phyloP scores from a whole-genome alignment of 2,329 filamentous ascomycete genomes.

The Penicillium italicum region DNA sequence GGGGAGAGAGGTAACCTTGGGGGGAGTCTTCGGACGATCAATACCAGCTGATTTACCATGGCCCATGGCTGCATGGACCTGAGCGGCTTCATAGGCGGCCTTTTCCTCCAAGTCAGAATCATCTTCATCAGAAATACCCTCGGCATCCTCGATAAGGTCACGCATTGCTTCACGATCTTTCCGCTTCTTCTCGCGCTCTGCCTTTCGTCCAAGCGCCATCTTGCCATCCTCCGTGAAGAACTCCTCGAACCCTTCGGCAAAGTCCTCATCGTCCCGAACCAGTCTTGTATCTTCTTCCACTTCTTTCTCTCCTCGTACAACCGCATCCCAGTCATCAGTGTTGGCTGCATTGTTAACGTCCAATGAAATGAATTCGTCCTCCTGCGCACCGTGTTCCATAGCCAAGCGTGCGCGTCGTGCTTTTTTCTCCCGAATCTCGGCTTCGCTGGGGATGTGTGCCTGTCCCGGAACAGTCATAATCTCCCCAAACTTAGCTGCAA shows the following conservation, averaged over 20 bases:
- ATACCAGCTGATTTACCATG: conserved; percentile 36
- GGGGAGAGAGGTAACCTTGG: conserved; percentile 74
- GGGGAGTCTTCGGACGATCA: conserved; percentile 56
- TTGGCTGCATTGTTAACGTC: conserved; percentile 35
- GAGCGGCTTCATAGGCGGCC: conserved; percentile 81
- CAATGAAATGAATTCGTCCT: conserved; percentile 52
- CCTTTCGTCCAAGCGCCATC: conserved; percentile 72
- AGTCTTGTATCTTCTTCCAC: conserved; percentile 67
- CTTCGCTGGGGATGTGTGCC: conserved; percentile 67
- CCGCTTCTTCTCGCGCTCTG: conserved; percentile 66
- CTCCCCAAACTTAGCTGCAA: conserved; percentile 50
- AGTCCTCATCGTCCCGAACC: conserved; percentile 81
- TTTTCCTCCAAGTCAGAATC: conserved; percentile 63
- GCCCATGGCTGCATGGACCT: conserved; percentile 80
- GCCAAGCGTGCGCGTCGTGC: conserved; percentile 79
- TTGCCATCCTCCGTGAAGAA: conserved; percentile 84
- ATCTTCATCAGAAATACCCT: conserved; percentile 60
- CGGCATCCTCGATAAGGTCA: conserved; percentile 75
- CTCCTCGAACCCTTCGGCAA: conserved; percentile 89
- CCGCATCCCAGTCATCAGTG: conserved; percentile 47
- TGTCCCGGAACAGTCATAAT: conserved; percentile 31
- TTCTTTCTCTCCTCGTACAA: conserved; percentile 51
- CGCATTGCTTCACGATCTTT: conserved; percentile 74
- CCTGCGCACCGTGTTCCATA: conserved; percentile 62
- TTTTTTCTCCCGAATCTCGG: conserved; percentile 88